Evolutionary conservation across 768 basidiomycete species (phyloP).

Genomic region (Imleria badia): DNA sequence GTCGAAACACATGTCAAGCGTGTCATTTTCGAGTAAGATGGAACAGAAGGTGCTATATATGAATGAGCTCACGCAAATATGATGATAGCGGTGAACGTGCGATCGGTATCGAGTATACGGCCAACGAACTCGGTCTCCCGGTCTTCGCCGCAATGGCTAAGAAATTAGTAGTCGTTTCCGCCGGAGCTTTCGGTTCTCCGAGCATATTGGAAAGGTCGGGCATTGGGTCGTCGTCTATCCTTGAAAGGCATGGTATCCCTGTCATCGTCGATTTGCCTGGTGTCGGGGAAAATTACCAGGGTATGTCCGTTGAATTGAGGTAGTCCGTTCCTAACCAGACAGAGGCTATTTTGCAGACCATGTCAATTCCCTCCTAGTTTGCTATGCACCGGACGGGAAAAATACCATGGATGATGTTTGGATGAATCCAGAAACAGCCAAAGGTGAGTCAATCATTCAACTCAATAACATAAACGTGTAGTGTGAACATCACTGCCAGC

Average conservation of each 20-base stretch:
- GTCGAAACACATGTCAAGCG: constrained; percentile 1
- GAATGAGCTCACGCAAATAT: neutral
- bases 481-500: too few relatives aligned
- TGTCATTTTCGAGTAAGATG: neutral
- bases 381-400: neutral
- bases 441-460: neutral
- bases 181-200: constrained; percentile 4
- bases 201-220: constrained; percentile 9
- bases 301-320: neutral
- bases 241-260: neutral
- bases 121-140: neutral
- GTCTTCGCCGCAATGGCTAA: neutral
- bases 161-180: constrained; percentile 1
- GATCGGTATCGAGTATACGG: constrained; percentile 1
- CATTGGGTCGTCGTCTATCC: neutral
- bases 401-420: constrained; percentile 1
- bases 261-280: constrained; percentile 1
- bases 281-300: constrained; percentile 5
- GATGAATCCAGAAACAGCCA: neutral
- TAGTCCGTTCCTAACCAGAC: neutral
- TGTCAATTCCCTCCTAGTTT: neutral
- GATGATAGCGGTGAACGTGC: neutral
- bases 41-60: neutral
- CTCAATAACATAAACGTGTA: neutral
- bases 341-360: neutral